These are phyloP conservation scores for Xylaria scruposa DNA, from an alignment of 495 filamentous ascomycete species.

Conservation along the genomic window DNA sequence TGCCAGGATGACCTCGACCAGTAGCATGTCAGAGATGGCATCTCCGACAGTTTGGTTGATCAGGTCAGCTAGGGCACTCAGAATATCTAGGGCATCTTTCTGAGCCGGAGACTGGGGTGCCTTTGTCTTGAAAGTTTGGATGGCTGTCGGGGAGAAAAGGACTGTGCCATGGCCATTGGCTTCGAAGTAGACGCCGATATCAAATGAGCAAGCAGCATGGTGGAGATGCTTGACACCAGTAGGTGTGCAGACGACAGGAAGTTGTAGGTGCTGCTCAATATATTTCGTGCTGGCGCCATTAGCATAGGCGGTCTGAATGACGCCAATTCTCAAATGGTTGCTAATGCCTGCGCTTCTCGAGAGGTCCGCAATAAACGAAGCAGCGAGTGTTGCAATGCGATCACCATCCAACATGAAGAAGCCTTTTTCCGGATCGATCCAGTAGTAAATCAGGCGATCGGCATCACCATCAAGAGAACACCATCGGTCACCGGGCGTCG, in stretches of 20 bases:
- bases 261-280: conserved; percentile 82
- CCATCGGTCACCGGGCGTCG: conserved; percentile 75
- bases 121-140: conserved; percentile 74
- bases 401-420: conserved; percentile 96
- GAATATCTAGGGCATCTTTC: conserved; percentile 79
- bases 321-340: conserved; percentile 82
- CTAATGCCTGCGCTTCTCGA: conserved; percentile 78
- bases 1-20: conserved; percentile 93
- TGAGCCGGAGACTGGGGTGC: conserved; percentile 92
- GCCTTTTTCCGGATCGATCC: conserved; percentile 75
- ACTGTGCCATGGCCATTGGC: conserved; percentile 98
- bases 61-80: conserved; percentile 80
- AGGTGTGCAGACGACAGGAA: conserved; percentile 89
- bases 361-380: conserved; percentile 91
- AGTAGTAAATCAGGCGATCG: conserved; percentile 95
- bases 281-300: conserved; percentile 96
- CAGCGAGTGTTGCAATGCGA: conserved; percentile 92
- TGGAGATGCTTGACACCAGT: conserved; percentile 98
- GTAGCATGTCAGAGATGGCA: conserved; percentile 92
- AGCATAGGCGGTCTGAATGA: conserved; percentile 97
- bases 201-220: conserved; percentile 88
- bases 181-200: conserved; percentile 97
- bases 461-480: conserved; percentile 95
- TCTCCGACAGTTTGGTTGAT: conserved; percentile 99
- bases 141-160: conserved; percentile 83